Percentiles rank a stretch among this genome's conserved stretches.
phyloP scores from a whole-genome alignment of 2,329 filamentous ascomycete species.

The Fusarium sp. region DNA sequence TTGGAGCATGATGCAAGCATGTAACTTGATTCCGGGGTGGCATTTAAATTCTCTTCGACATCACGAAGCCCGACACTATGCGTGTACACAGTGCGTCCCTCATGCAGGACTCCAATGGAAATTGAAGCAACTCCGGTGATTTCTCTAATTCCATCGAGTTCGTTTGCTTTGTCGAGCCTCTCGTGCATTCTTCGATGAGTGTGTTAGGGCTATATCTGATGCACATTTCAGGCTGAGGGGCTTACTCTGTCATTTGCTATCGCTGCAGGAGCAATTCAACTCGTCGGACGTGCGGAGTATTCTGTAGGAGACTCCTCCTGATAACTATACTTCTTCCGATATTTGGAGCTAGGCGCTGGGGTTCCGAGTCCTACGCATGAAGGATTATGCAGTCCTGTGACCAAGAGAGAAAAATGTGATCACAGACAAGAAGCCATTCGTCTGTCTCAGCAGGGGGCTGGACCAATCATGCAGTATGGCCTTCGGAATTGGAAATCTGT shows the following conservation, averaged over 20 bases:
- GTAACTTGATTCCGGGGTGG: not conserved
- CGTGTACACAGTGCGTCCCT: not conserved
- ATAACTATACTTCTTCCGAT: not conserved
- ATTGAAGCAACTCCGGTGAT: not conserved
- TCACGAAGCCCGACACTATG: not conserved
- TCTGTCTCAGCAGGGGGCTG: not conserved
- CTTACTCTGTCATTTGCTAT: not conserved
- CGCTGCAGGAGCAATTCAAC: not conserved
- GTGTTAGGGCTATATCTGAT: not conserved
- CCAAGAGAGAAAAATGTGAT: not conserved
- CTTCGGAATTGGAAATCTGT: not conserved
- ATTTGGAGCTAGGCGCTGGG: not conserved
- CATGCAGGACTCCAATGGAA: not conserved
- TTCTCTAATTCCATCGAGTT: not conserved
- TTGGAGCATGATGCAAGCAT: conserved; percentile 1
- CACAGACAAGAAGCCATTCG: not conserved
- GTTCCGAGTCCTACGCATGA: not conserved
- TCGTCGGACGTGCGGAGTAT: not conserved
- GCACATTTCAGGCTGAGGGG: not conserved
- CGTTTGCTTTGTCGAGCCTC: not conserved
- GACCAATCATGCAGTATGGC: not conserved
- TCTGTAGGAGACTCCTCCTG: not conserved
- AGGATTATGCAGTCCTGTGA: not conserved
- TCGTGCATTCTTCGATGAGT: not conserved
- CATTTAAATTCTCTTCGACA: not conserved